Evolutionary conservation across 306 rosid genomes (phyloP), one percentile per base, ranked within the genome.

Genomic region (Neltuma alba): DNA sequence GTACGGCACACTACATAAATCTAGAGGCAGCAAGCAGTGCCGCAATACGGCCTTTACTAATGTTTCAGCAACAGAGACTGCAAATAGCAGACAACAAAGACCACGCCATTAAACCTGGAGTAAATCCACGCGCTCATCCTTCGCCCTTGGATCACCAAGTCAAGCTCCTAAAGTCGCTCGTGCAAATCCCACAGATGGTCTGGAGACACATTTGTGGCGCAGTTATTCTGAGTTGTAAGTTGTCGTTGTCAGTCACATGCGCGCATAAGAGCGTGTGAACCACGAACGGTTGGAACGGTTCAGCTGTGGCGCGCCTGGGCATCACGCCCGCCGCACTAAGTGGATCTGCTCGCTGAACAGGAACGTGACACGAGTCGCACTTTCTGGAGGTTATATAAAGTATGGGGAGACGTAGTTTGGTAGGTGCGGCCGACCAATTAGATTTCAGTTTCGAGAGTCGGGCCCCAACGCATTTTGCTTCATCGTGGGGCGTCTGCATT

Each of bases 51-150:
- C 75, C 25, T 4, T 45, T 18, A 37, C 60, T 45, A 3, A 44
- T 30, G 11, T 70, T 70, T 28, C 75, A 28, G 28, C 60, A 47
- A 45, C 75, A 15, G 75, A 15, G 16, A 70, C 74, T 70, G 42
- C 75, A 16, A 47, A 18, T 70, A 23, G 75, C 27, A 28, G 40
- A 2, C 9, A 2, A 9, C 1, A 45, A 45, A 2, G 8, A 13
- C 75, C 60, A 48, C 31, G 31, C 60, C 0, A n/a, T 11, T 3
- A 0, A 6, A 33, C 3, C 6, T 16, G 1, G 45, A 8, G 33
- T 48, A 0, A 12, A 10, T 2, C 6, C 76, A 72, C 76, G 64
- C 76, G 12, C 40, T 50, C 2, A 18, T 27, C 0, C 0, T 1
- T 8, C 4, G 4, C 76, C 9, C 41, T 0, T 9, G 4, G 61